phyloP scores from a whole-genome alignment of 805 yeast genomes.

The Cyberlindnera maclurae region DNA sequence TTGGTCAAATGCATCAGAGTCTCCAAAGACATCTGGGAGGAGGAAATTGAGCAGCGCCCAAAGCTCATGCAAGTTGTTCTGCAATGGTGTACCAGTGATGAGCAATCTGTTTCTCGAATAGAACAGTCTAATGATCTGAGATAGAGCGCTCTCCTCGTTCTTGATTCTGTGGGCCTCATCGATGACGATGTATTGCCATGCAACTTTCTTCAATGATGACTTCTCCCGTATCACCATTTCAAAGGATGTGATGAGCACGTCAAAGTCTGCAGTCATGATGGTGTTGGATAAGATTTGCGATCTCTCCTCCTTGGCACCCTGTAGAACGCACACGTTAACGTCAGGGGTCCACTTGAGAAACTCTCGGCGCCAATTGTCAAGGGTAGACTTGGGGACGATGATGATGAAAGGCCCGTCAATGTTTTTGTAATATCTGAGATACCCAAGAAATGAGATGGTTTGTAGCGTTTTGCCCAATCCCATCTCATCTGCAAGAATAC shows the following conservation, averaged over 20 bases:
- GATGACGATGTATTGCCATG: slow-evolving; percentile 90
- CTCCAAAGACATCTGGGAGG: slow-evolving; percentile 92
- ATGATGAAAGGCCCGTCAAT: slow-evolving; percentile 88
- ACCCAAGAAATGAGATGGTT: slow-evolving; percentile 88
- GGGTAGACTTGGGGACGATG: slow-evolving; percentile 91
- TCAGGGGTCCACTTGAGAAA: slow-evolving; percentile 96
- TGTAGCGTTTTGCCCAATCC: slow-evolving; percentile 95
- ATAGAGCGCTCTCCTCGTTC: slow-evolving; percentile 85
- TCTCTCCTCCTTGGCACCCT: slow-evolving; percentile 86
- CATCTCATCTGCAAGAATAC: slow-evolving; percentile 97
- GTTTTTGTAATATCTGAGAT: slow-evolving; percentile 66
- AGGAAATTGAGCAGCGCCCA: slow-evolving; percentile 93
- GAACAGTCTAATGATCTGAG: slow-evolving; percentile 86
- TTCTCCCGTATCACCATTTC: slow-evolving; percentile 93
- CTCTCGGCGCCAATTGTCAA: slow-evolving; percentile 95
- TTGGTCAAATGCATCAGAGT: slow-evolving; percentile 80
- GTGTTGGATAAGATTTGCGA: slow-evolving; percentile 47
- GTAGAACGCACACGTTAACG: slow-evolving; percentile 75
- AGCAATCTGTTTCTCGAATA: slow-evolving; percentile 77
- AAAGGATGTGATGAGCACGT: slow-evolving; percentile 84
- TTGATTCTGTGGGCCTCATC: slow-evolving; percentile 97
- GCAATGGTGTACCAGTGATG: slow-evolving; percentile 95
- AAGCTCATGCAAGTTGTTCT: slow-evolving; percentile 88
- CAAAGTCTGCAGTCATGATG: slow-evolving; percentile 71
- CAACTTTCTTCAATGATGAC: slow-evolving; percentile 65